These are phyloP conservation scores for Rhodotorula mucilaginosa DNA, from an alignment of 1,284 basidiomycete species.

Conservation along the genomic window DNA sequence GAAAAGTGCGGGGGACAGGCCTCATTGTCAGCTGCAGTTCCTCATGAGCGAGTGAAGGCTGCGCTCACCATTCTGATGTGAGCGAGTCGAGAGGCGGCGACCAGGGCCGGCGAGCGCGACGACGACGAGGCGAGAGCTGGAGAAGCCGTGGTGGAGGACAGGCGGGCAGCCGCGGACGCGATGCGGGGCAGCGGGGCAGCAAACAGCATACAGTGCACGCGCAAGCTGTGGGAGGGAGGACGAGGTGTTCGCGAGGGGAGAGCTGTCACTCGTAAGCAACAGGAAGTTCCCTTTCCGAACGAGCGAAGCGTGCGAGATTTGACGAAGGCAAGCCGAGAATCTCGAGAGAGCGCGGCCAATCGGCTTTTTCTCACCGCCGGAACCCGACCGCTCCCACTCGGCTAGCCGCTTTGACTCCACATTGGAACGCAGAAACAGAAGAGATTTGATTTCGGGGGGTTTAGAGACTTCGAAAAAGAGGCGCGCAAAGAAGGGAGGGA, in stretches of 20 bases:
- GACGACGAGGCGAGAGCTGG: background rate
- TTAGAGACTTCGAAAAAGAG: background rate
- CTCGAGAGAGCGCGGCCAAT: background rate
- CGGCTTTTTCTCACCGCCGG: background rate
- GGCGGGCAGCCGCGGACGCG: background rate
- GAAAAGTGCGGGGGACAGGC: background rate
- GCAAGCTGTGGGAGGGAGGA: background rate
- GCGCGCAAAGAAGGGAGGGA: background rate
- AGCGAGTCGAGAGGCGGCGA: slow-evolving; percentile 27
- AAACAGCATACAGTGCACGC: too few relatives aligned
- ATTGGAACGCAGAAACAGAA: background rate
- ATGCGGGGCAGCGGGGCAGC: background rate
- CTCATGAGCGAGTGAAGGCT: background rate
- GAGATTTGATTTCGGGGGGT: too few relatives aligned
- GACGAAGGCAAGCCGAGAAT: background rate
- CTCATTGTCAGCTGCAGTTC: background rate
- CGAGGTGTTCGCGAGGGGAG: too few relatives aligned
- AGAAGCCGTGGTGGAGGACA: background rate
- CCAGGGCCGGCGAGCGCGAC: background rate
- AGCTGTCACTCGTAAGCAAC: too few relatives aligned
- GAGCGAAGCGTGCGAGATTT: background rate
- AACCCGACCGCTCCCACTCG: background rate
- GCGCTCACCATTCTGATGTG: slow-evolving; percentile 35
- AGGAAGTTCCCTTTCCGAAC: background rate
- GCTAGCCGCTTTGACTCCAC: background rate